Conservation (phyloP, 78 protist species). For the Mastigamoeba balamuthi region DNA sequence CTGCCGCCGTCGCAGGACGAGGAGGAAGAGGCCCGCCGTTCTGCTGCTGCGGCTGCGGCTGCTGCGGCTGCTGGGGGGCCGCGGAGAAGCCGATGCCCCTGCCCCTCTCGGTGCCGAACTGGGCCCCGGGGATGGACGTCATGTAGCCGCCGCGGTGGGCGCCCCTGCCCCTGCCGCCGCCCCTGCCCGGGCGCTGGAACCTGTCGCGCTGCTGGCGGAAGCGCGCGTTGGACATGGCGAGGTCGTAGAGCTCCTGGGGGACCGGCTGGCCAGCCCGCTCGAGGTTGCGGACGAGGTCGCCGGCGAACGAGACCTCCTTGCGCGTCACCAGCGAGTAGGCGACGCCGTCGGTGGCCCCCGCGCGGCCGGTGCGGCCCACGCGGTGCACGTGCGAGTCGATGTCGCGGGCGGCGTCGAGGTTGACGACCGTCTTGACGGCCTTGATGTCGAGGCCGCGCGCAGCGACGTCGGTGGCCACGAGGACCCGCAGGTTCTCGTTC, state of each 20-base stretch:
- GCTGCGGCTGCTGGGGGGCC: too few species aligned
- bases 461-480: constrained; percentile 79
- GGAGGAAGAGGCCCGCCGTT: too few species aligned
- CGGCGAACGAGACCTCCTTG: constrained; percentile 37
- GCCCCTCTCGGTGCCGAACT: too few species aligned
- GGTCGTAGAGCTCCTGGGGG: neutral
- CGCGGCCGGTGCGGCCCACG: constrained; percentile 81
- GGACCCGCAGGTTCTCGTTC: constrained; percentile 2
- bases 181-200: too few species aligned
- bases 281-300: constrained; percentile 21
- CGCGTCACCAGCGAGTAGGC: constrained; percentile 47
- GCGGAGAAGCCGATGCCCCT: too few species aligned
- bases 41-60: too few species aligned
- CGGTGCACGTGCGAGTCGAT: constrained; percentile 81
- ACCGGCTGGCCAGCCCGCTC: neutral
- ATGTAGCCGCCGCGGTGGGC: too few species aligned
- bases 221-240: too few species aligned
- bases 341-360: constrained; percentile 59
- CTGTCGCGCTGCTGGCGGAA: too few species aligned
- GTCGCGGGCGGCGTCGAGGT: constrained; percentile 55
- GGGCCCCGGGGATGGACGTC: too few species aligned
- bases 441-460: constrained; percentile 74
- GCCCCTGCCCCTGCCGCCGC: too few species aligned
- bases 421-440: constrained; percentile 54
- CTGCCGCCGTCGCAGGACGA: too few species aligned